These are phyloP conservation scores for Phaeotremella fagi DNA, from an alignment of 768 basidiomycete genomes.

Conservation along the genomic window DNA sequence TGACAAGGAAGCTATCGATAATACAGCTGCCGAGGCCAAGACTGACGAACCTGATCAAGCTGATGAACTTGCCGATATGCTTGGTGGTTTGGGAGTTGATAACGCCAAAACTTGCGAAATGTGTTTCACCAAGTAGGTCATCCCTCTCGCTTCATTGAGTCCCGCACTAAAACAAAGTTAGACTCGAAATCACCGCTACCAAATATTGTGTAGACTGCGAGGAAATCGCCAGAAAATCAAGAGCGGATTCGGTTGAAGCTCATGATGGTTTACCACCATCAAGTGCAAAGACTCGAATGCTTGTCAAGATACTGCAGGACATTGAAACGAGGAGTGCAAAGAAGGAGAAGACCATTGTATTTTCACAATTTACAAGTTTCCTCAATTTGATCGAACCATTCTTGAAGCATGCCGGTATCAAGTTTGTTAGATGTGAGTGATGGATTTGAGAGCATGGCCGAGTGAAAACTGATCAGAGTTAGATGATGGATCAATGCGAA, in stretches of 20 bases:
- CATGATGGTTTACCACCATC: constrained; percentile 57
- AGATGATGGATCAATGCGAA: constrained; percentile 87
- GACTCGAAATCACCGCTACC: constrained; percentile 40
- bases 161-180: constrained; percentile 7
- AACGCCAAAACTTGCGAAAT: constrained; percentile 65
- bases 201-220: constrained; percentile 62
- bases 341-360: constrained; percentile 89
- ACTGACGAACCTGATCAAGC: constrained; percentile 56
- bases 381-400: constrained; percentile 83
- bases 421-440: constrained; percentile 80
- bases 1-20: constrained; percentile 72
- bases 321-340: constrained; percentile 58
- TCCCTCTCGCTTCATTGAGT: not conserved
- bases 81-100: constrained; percentile 64
- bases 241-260: constrained; percentile 49
- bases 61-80: constrained; percentile 70
- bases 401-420: constrained; percentile 61
- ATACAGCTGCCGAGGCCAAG: constrained; percentile 54
- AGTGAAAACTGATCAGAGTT: constrained; percentile 10
- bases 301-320: constrained; percentile 64
- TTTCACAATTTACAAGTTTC: constrained; percentile 79
- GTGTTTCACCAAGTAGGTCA: constrained; percentile 64
- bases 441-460: not conserved
- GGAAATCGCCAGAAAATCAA: constrained; percentile 53
- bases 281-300: constrained; percentile 83